A percentile compares a stretch with the other conserved stretches of the same genome.
Conservation (phyloP, 2,329 filamentous ascomycete species). For the Nothopassalora personata region DNA sequence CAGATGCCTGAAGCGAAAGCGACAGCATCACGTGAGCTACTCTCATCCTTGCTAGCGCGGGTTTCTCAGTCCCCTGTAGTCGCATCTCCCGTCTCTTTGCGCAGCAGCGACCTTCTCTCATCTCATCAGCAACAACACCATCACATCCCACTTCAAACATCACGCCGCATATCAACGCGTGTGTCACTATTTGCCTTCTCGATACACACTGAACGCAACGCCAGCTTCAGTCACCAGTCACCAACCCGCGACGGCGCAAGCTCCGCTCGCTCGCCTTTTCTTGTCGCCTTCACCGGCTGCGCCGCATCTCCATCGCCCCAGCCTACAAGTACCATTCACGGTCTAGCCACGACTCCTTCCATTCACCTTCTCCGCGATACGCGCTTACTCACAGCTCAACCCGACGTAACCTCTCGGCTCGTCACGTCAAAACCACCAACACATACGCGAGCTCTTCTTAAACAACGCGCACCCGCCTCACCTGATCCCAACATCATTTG, state of each 20-base stretch:
- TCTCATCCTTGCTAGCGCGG: neutral
- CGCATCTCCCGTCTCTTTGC: neutral
- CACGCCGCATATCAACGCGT: neutral
- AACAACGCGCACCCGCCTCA: neutral
- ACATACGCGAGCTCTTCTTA: neutral
- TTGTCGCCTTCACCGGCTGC: slow-evolving; percentile 2
- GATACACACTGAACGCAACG: neutral
- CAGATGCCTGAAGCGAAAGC: too few species aligned
- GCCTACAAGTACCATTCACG: neutral
- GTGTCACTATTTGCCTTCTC: neutral
- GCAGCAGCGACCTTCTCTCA: neutral
- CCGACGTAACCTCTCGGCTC: neutral
- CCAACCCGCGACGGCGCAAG: neutral
- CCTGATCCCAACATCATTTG: neutral
- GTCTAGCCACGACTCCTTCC: neutral
- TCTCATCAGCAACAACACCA: neutral
- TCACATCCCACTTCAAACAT: neutral
- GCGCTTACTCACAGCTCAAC: neutral
- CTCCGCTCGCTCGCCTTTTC: slow-evolving; percentile 1
- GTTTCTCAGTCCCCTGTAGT: neutral
- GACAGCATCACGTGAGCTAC: neutral
- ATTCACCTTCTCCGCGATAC: neutral
- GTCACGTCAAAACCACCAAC: neutral
- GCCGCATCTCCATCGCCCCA: neutral
- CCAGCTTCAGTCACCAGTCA: neutral